Conservation (phyloP, 164 flowering plant species). For the Liriodendron chinense region DNA sequence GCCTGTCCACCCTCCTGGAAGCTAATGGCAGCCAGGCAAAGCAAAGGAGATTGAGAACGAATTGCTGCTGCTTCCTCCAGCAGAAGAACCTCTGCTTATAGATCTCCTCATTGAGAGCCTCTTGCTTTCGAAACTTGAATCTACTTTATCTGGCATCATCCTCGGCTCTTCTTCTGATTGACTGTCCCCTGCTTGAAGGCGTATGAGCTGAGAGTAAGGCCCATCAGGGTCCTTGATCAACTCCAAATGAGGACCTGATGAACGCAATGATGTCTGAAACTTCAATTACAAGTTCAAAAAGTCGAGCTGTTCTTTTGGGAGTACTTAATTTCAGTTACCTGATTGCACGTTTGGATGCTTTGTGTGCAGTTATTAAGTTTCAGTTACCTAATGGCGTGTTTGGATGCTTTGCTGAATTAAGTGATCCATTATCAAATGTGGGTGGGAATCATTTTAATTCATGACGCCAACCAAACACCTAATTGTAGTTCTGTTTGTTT, state of each 20-base stretch:
- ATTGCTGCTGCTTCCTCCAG: constrained; percentile 12
- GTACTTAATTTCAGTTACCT: not conserved
- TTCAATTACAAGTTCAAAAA: not conserved
- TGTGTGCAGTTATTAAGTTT: too few relatives aligned
- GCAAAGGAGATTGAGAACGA: constrained; percentile 25
- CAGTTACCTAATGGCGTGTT: too few relatives aligned
- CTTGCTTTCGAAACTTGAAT: constrained; percentile 19
- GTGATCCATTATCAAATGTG: too few relatives aligned
- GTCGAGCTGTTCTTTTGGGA: not conserved
- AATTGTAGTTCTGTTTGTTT: too few relatives aligned
- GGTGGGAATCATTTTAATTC: too few relatives aligned
- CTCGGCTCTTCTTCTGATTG: constrained; percentile 13
- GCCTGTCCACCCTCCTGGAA: constrained; percentile 19
- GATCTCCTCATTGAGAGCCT: constrained; percentile 26
- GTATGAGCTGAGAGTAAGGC: constrained; percentile 57
- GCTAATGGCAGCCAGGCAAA: constrained; percentile 22
- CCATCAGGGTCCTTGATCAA: constrained; percentile 53
- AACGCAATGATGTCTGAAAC: not conserved
- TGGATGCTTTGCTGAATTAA: too few relatives aligned
- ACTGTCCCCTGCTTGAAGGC: constrained; percentile 45
- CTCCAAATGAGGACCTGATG: constrained; percentile 62
- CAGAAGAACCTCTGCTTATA: constrained; percentile 37
- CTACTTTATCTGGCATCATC: constrained; percentile 1
- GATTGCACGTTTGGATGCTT: too few relatives aligned
- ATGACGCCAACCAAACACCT: too few relatives aligned